These are phyloP conservation scores for Raffaelea ambrosiae DNA, from an alignment of 2,329 filamentous ascomycete species.

Conservation along the genomic window DNA sequence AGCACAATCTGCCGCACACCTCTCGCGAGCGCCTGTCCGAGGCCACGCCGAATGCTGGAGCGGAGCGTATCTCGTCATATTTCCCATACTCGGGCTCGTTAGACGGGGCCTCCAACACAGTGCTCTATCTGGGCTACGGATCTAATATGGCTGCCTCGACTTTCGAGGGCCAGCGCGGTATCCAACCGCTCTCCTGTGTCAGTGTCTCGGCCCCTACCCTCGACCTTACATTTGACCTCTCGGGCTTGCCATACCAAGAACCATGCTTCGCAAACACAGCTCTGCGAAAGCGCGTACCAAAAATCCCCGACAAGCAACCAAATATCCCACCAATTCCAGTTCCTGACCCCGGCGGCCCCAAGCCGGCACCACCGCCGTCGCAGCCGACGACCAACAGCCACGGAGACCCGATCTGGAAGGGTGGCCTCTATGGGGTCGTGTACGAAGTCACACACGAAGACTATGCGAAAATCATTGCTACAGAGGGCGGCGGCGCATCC, in stretches of 20 bases:
- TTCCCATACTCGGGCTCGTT: constrained; percentile 11
- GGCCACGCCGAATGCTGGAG: constrained; percentile 7
- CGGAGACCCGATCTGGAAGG: constrained; percentile 58
- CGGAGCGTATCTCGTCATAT: constrained; percentile 12
- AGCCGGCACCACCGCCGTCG: constrained; percentile 8
- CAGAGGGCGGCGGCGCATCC: constrained; percentile 77
- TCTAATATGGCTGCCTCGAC: constrained; percentile 78
- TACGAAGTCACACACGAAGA: constrained; percentile 85
- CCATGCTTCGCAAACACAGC: constrained; percentile 86
- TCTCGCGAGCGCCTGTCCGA: constrained; percentile 28
- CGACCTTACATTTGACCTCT: constrained; percentile 73
- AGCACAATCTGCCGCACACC: constrained; percentile 22
- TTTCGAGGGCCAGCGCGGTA: constrained; percentile 68
- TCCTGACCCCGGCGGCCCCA: constrained; percentile 9
- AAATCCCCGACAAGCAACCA: constrained; percentile 25
- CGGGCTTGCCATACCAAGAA: constrained; percentile 77
- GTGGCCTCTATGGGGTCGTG: constrained; percentile 83
- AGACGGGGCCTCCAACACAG: constrained; percentile 24
- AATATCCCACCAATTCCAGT: constrained; percentile 15
- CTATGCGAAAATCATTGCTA: constrained; percentile 78
- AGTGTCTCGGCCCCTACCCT: constrained; percentile 77
- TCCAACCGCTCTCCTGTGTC: constrained; percentile 70
- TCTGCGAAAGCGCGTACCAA: constrained; percentile 47
- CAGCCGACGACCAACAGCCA: constrained; percentile 21
- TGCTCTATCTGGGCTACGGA: constrained; percentile 82